A percentile compares a stretch with the other conserved stretches of the same genome.
Conservation (phyloP, 148 eudicot genomes). For the Pouteria glomerata region DNA sequence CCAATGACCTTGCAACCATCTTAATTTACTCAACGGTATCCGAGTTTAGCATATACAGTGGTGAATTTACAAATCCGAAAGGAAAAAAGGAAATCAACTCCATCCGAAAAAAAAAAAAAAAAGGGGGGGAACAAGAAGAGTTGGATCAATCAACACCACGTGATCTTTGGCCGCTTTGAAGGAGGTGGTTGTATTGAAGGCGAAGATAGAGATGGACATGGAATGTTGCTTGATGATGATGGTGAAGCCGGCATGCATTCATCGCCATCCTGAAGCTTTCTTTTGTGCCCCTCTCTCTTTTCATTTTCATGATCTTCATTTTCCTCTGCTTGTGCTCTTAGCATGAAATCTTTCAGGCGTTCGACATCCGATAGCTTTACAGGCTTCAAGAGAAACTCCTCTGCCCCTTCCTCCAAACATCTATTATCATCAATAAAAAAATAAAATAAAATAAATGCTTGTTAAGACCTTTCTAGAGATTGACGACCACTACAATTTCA, state of each 20-base stretch:
- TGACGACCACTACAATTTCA: not conserved
- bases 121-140: no score
- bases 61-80: no score
- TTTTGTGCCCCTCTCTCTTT: conserved; percentile 14
- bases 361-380: conserved; percentile 71
- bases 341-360: conserved; percentile 47
- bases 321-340: conserved; percentile 24
- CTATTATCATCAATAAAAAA: conserved; percentile 21
- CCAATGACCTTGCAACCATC: no score
- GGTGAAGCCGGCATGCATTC: not conserved
- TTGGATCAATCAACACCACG: not conserved
- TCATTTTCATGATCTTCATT: conserved; percentile 4
- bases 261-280: conserved; percentile 32
- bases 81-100: no score
- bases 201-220: not conserved
- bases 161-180: conserved; percentile 19
- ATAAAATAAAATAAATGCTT: no score
- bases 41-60: no score
- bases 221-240: conserved; percentile 2
- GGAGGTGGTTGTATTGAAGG: conserved; percentile 8
- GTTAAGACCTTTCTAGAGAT: no score
- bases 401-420: conserved; percentile 83
- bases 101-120: no score
- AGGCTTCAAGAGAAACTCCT: conserved; percentile 72
- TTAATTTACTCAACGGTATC: no score